Evolutionary conservation across 805 yeast species (phyloP), one percentile per base, ranked within the genome.

Genomic region (Saturnispora sekii): DNA sequence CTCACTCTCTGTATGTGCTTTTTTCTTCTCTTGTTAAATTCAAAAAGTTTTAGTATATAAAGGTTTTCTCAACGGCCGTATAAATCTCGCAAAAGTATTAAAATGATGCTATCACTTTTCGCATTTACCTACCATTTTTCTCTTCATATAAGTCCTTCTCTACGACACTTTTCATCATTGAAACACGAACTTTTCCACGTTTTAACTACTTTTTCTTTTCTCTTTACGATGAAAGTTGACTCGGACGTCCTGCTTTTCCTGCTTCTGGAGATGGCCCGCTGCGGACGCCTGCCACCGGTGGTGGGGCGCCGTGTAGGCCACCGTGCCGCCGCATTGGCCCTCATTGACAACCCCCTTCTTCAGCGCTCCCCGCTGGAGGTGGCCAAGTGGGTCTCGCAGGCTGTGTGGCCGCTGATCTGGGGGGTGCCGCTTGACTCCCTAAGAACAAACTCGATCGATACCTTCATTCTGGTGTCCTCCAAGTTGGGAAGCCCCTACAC

Each of bases 361-460:
- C 33, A 33, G 30, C 38, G 14, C 32, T 34, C 32, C 3, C 70
- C 84, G 10, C 63, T 90, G 33, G 89, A 85, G 51, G 74, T 90
- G 34, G 85, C 93, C 86, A 90, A 90, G 63, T 88, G 86, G 60
- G 76, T 93, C 5, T 89, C 97, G 60, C 74, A 95, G 38, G 97
- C 89, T 53, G 82, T 89, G 28, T 93, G 97, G 97, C 79, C 76
- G 53, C 65, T 73, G 43, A 59, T 90, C 28, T 87, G 77, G 63
- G 77, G 79, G 33, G 90, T 88, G 62, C 96, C 84, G 60, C 85
- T 93, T 69, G 97, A 89, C 60, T 88, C 87, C 53, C 69, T 93
- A 47, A 75, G 95, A 49, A 93, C 98, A 1, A 93, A 93, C 59
- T 97, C 93, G 60, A 66, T 94, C 33, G 82, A 93, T 6, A 84